Evolutionary conservation across 169 alveolate species (phyloP), one percentile per base, ranked within the genome.

Genomic region (Plasmodium coatneyi): DNA sequence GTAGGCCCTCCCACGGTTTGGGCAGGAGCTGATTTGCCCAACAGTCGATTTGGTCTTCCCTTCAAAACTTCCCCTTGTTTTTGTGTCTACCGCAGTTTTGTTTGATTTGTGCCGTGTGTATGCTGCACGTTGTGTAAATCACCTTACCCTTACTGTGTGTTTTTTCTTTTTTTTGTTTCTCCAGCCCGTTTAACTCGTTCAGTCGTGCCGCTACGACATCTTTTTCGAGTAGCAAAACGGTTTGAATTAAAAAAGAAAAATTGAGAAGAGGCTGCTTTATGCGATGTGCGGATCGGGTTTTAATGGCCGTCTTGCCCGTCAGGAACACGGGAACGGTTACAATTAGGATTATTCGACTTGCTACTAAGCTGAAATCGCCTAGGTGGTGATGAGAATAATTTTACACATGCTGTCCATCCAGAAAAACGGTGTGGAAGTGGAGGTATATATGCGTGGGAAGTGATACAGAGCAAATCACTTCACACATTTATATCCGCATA

Each of bases 1-100:
- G 10, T 95, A 80, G 84, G 22, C 80, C 82, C 86, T 32, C 3
- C 39, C 39, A 32, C 32, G 30, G n/a, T 12, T 56, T 56, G 72
- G 72, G 12, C 32, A 16, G 32, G 2, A 22, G 34, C 16, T 0
- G 22, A 16, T n/a, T 72, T 72, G 56, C 19, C 56, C 60, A 3
- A 6, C 22, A 12, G 9, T 0, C 60, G 19, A 22, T 49, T 49
- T 49, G 7, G 14, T 14, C n/a, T 49, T 22, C 60, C 25, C 60
- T 49, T 49, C 60, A 22, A 49, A 14, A 49, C 43, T 74, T 6
- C 22, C 43, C 54, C 30, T 74, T 74, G 36, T 74, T 74, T 74
- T 74, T 74, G 36, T 74, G 32, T 14, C 43, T 74, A 32, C 32
- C 43, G 12, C 16, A 22, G 22, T 34, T 34, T 6, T 74, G 54